Conservation (phyloP, 1,284 basidiomycete species). For the Retiboletus flavoniger region DNA sequence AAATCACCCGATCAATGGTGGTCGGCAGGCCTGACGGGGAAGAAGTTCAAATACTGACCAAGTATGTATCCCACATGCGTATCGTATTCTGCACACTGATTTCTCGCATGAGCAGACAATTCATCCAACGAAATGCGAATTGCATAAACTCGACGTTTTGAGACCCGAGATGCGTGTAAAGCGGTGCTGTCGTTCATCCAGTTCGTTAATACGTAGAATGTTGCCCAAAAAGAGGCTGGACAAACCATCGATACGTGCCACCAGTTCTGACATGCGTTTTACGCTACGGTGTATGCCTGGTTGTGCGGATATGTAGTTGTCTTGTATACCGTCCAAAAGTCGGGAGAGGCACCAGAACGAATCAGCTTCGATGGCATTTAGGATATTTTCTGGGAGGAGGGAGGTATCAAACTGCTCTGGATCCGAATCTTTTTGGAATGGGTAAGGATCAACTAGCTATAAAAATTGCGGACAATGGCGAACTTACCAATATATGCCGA, state of each 20-base stretch:
- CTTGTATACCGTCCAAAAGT: conserved; percentile 92
- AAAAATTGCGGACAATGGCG: conserved; percentile 4
- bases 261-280: conserved; percentile 87
- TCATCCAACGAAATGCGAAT: conserved; percentile 99
- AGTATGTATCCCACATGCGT: conserved; percentile 98
- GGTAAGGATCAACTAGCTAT: conserved; percentile 8
- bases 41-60: conserved; percentile 54
- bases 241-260: conserved; percentile 86
- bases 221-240: neutral
- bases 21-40: neutral
- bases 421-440: conserved; percentile 63
- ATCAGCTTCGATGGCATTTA: conserved; percentile 90
- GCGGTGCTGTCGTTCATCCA: conserved; percentile 55
- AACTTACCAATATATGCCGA: conserved; percentile 83
- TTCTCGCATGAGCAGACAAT: conserved; percentile 95
- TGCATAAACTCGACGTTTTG: conserved; percentile 98
- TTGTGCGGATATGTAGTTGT: conserved; percentile 94
- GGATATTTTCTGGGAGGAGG: conserved; percentile 63
- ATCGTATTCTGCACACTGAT: conserved; percentile 94
- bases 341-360: conserved; percentile 96
- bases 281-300: conserved; percentile 93
- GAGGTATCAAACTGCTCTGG: conserved; percentile 84
- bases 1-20: neutral
- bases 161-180: conserved; percentile 78
- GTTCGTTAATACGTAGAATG: neutral